Evolutionary conservation across 2,329 filamentous ascomycete genomes (phyloP), one percentile per base, ranked within the genome.

Genomic region (Pseudocercospora vitis): DNA sequence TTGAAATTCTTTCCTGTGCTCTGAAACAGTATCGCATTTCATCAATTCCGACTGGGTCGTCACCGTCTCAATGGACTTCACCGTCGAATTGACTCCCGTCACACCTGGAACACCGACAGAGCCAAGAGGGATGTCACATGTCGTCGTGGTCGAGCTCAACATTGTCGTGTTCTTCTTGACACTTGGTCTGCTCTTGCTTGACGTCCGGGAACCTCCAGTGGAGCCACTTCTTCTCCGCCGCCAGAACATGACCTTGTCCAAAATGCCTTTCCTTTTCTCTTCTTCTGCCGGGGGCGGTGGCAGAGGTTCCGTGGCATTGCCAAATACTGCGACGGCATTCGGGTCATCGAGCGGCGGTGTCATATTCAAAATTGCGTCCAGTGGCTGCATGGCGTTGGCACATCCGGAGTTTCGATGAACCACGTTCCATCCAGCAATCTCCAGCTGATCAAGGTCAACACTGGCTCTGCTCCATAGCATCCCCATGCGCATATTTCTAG

Each of bases 381-480:
- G 19, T 3, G 28, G 46, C 11, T 19, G 19, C 3, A 31, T 37
- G 6, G 18, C 16, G 18, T 48, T 37, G 21, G 35, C 7, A 24
- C 16, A 35, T 7, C 29, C 28, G 31, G 46, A 16, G 7, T 23
- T 19, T 23, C 46, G 46, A 31, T 28, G 18, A n/a, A 14, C 21
- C 18, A 48, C 29, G 11, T 48, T 35, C 46, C 46, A 48, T 4
- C 46, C 29, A 6, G 46, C 46, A 7, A 48, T 35, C 24, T 37
- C 29, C n/a, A 48, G 21, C 21, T 48, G 29, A 37, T 37, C 46
- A 14, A 37, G 32, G 12, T 37, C 46, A n/a, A 37, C 29, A 48
- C 46, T 48, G 3, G 29, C 46, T 48, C 29, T 35, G 31, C 29
- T 35, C 46, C 46, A 48, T 6, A 35, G 46, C 29, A 48, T 35